These are phyloP conservation scores for Theileria sp. DNA, from an alignment of 169 alveolate genomes.

Conservation along the genomic window DNA sequence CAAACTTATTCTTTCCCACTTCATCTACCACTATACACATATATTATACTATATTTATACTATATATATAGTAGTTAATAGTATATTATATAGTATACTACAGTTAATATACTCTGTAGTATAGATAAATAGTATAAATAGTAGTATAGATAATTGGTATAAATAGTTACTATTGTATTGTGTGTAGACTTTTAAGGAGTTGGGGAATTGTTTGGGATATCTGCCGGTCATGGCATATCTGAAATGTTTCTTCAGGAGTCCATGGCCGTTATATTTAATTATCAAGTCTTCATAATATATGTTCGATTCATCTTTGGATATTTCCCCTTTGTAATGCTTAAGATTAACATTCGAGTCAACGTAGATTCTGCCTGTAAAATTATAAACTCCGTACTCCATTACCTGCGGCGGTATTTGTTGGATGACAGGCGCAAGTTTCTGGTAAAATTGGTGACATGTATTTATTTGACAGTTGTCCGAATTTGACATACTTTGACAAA, in stretches of 20 bases:
- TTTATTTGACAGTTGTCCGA: slow-evolving; percentile 34
- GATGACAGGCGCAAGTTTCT: slow-evolving; percentile 61
- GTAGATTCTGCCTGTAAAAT: slow-evolving; percentile 44
- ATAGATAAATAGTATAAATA: too few species aligned
- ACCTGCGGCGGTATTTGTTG: slow-evolving; percentile 51
- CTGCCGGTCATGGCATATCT: slow-evolving; percentile 54
- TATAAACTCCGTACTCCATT: background rate
- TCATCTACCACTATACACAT: slow-evolving; percentile 6
- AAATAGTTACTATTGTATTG: slow-evolving; percentile 10
- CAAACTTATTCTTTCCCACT: slow-evolving; percentile 50
- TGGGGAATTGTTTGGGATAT: slow-evolving; percentile 56
- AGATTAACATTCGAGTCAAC: slow-evolving; percentile 29
- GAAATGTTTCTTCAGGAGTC: slow-evolving; percentile 16
- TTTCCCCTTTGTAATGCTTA: slow-evolving; percentile 23
- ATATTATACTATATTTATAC: slow-evolving; percentile 12
- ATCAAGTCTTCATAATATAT: slow-evolving; percentile 22
- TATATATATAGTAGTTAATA: background rate
- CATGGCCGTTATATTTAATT: slow-evolving; percentile 31
- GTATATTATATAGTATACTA: too few species aligned
- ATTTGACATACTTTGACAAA: slow-evolving; percentile 11
- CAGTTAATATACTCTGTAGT: too few species aligned
- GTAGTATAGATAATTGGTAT: background rate
- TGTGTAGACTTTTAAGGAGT: slow-evolving; percentile 24
- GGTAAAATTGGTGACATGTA: slow-evolving; percentile 24
- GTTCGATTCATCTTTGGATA: slow-evolving; percentile 36